Evolutionary conservation across 2,329 filamentous ascomycete genomes (phyloP).

Genomic region (Fusarium pseudonygamai): DNA sequence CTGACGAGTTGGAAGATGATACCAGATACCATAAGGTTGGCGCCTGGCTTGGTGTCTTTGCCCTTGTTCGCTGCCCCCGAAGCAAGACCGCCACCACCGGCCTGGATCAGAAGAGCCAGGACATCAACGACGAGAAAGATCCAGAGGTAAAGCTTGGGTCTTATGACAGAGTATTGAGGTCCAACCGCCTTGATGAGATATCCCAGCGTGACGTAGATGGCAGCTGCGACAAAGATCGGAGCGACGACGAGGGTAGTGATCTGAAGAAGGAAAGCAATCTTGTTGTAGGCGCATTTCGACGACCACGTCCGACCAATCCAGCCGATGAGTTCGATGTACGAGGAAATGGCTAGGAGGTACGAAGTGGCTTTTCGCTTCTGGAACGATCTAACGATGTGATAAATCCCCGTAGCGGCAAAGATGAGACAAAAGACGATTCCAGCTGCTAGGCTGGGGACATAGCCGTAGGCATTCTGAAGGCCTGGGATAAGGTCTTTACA

Average conservation of each 20-base stretch:
- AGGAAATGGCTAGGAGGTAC: constrained; percentile 25
- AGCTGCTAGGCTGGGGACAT: constrained; percentile 31
- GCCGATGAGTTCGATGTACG: constrained; percentile 53
- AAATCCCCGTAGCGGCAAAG: constrained; percentile 22
- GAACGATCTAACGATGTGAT: constrained; percentile 32
- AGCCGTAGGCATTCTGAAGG: constrained; percentile 32
- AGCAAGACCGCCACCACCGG: constrained; percentile 58
- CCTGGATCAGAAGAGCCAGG: constrained; percentile 46
- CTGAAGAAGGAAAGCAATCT: constrained; percentile 59
- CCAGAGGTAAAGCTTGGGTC: constrained; percentile 55
- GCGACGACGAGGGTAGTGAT: constrained; percentile 56
- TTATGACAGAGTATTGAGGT: constrained; percentile 53
- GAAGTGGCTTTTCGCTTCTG: constrained; percentile 33
- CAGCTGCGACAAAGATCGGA: constrained; percentile 62
- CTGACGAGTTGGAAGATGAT: constrained; percentile 60
- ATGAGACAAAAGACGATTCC: constrained; percentile 34
- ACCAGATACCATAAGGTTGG: constrained; percentile 59
- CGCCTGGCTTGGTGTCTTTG: constrained; percentile 53
- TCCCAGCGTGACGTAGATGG: constrained; percentile 60
- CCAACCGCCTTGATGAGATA: constrained; percentile 57
- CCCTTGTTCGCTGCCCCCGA: constrained; percentile 44
- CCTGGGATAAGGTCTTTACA: constrained; percentile 31
- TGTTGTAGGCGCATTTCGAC: constrained; percentile 58
- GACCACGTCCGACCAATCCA: constrained; percentile 61
- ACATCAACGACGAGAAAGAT: constrained; percentile 56